Base-by-base conservation (phyloP, 306 rosid species). In the Acacia crassicarpa region DNA sequence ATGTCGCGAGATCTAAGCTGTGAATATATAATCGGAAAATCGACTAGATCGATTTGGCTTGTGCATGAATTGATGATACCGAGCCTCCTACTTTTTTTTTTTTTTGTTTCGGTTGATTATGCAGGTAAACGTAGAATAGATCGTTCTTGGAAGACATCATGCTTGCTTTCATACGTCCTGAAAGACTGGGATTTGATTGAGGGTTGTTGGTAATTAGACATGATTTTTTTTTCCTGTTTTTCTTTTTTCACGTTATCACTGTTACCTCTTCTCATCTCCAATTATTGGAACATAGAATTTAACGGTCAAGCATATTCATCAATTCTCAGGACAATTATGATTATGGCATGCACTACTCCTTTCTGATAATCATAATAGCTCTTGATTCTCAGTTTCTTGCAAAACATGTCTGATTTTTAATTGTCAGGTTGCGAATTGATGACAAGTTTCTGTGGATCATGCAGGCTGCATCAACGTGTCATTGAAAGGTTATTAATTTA, bases 391-490 rank as follows among this genome's bases (percentile, higher is more conserved):
- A 27, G 45, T 12, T 56, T 45, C 77, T 44, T 69, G 54, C n/a
- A 49, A 41, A 33, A 44, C 30, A 59, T 56, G 8, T 66, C 56
- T 48, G 43, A 27, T 15, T 17, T 72, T 8, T 8, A 49, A 48
- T 48, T 22, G n/a, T 53, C 67, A 44, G 54, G 61, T 69, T 33
- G 54, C 8, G 67, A 44, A 10, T 40, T 76, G 72, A 44, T 76
- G 72, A 44, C n/a, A 16, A 20, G 54, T 56, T 41, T 82, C 1
- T 9, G 12, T 59, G 63, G 62, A 69, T 76, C 77, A 44, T 17
- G 27, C 53, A 66, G 70, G 75, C 40, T 66, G 67, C n/a, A 40
- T 66, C 68, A 30, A 19, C 56, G 62, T 45, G 73, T 45, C 63
- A 22, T 38, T 35, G 78, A 74, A 38, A 74, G 33, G 20, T 35